A percentile compares a stretch with the other conserved stretches of the same genome.
Evolutionary conservation across 2,329 filamentous ascomycete species (phyloP).

Genomic region (Hypocrella siamensis): DNA sequence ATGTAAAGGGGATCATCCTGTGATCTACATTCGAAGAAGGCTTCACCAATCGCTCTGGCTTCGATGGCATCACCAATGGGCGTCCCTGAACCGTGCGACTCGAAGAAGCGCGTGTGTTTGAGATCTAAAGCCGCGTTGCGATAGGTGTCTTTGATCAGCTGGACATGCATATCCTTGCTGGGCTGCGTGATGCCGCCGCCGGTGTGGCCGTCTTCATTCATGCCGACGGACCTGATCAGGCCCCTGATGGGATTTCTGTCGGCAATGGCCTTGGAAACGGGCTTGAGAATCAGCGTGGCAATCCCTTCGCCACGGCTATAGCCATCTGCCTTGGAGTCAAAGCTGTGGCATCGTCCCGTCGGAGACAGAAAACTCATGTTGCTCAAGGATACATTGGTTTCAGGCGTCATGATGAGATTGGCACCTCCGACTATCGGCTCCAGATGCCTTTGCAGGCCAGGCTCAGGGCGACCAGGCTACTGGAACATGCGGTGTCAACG

Average conservation of each 20-base stretch:
- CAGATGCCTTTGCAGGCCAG: conserved; percentile 10
- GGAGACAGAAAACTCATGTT: conserved; percentile 9
- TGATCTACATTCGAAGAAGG: conserved; percentile 14
- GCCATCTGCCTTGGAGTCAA: conserved; percentile 16
- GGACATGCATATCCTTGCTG: neutral
- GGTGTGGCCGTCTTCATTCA: conserved; percentile 8
- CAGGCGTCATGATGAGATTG: conserved; percentile 17
- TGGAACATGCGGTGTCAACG: conserved; percentile 11
- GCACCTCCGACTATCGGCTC: conserved; percentile 18
- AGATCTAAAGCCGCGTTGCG: neutral
- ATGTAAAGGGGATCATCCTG: conserved; percentile 19
- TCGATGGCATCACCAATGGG: conserved; percentile 29
- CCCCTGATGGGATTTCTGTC: conserved; percentile 9
- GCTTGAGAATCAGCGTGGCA: conserved; percentile 17
- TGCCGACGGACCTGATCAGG: conserved; percentile 8
- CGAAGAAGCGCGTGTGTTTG: conserved; percentile 8
- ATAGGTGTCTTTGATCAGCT: too few relatives aligned
- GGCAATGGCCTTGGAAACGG: conserved; percentile 11
- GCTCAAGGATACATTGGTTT: conserved; percentile 7
- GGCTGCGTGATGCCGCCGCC: too few relatives aligned
- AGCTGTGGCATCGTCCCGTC: conserved; percentile 14
- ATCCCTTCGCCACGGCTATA: conserved; percentile 18
- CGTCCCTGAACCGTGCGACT: conserved; percentile 32
- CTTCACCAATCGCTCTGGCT: conserved; percentile 21
- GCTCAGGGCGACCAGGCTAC: conserved; percentile 12